phyloP scores from a whole-genome alignment of 331 rosid species.

The Malus hybrid region DNA sequence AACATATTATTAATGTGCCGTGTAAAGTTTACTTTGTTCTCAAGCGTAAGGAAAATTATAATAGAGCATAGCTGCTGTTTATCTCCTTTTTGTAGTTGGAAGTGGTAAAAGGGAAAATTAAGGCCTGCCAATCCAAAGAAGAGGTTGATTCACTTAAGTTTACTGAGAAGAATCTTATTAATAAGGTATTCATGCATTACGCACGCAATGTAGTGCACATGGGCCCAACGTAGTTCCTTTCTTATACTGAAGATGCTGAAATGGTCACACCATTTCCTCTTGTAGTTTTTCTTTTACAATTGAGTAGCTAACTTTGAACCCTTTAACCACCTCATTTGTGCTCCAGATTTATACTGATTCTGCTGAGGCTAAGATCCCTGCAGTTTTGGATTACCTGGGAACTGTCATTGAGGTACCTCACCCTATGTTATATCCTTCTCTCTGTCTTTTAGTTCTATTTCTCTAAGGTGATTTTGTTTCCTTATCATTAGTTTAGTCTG shows the following conservation, averaged over 20 bases:
- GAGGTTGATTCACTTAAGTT: conserved; percentile 79
- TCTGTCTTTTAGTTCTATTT: not conserved
- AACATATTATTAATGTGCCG: not conserved
- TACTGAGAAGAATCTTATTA: conserved; percentile 62
- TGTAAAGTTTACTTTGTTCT: not conserved
- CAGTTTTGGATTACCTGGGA: conserved; percentile 82
- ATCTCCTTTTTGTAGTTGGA: conserved; percentile 56
- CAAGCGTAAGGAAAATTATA: not conserved
- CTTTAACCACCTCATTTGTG: conserved; percentile 9
- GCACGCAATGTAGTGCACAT: not conserved
- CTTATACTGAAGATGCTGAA: not conserved
- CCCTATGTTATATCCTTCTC: not conserved
- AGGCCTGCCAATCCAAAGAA: conserved; percentile 55
- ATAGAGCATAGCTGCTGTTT: not conserved
- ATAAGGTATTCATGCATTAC: conserved; percentile 43
- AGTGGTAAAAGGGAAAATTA: conserved; percentile 63
- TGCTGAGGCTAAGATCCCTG: conserved; percentile 95
- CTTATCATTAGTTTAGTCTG: not conserved
- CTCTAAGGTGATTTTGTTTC: not conserved
- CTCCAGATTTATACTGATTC: conserved; percentile 81
- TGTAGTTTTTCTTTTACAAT: not conserved
- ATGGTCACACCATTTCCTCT: not conserved
- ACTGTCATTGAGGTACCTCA: conserved; percentile 80
- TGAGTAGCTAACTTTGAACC: not conserved
- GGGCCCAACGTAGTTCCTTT: not conserved